Conservation (phyloP, 352 stramenopile species). For the Globisporangium rhizosaccharum region DNA sequence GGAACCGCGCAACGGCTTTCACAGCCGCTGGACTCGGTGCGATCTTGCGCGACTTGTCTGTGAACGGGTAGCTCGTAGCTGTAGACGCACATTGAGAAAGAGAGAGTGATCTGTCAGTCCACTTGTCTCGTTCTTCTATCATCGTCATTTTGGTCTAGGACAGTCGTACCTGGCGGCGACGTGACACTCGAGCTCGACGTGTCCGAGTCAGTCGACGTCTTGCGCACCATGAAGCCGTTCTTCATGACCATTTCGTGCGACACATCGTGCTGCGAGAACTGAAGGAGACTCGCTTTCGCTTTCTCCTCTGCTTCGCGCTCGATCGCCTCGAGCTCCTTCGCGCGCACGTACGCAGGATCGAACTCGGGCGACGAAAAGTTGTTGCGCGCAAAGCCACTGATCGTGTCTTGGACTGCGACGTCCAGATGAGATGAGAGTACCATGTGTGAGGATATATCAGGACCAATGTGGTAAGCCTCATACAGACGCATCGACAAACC, state of each 20-base stretch:
- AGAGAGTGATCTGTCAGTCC: not conserved
- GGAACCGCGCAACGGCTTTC: constrained; percentile 48
- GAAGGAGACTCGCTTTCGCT: constrained; percentile 41
- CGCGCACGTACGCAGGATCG: constrained; percentile 46
- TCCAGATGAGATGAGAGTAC: too few relatives aligned
- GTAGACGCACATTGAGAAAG: not conserved
- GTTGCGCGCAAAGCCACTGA: constrained; percentile 35
- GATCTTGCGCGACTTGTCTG: constrained; percentile 39
- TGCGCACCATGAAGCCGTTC: constrained; percentile 53
- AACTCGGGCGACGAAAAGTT: constrained; percentile 46
- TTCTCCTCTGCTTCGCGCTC: constrained; percentile 55
- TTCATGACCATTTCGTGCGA: constrained; percentile 57
- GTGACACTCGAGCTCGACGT: constrained; percentile 7
- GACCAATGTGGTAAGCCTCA: too few relatives aligned
- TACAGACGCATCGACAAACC: constrained; percentile 2
- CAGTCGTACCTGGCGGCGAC: constrained; percentile 11
- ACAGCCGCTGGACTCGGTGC: constrained; percentile 34
- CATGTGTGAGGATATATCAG: too few relatives aligned
- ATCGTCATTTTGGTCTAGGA: too few relatives aligned
- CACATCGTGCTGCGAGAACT: constrained; percentile 53
- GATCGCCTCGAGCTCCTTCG: constrained; percentile 40
- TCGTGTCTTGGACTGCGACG: constrained; percentile 20
- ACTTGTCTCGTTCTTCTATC: not conserved
- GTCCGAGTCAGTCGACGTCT: constrained; percentile 14
- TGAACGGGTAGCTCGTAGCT: constrained; percentile 63